Percentiles rank a stretch among this genome's conserved stretches.
phyloP scores from a whole-genome alignment of 1,284 basidiomycete genomes.

The Apiotrichum domesticum region DNA sequence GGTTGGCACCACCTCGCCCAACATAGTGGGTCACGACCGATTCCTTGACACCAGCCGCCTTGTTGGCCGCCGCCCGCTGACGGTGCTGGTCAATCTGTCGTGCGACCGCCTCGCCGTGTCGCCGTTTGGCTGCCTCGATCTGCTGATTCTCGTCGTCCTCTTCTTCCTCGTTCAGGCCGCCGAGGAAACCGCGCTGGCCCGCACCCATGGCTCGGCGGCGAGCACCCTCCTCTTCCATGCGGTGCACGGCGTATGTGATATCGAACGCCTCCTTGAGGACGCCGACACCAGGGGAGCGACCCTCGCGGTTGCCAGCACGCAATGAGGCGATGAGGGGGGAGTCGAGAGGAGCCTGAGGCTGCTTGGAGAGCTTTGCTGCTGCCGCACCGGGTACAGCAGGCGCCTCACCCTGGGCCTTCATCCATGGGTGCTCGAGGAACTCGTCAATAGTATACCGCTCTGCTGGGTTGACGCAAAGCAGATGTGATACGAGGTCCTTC shows the following conservation, averaged over 20 bases:
- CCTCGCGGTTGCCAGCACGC: conserved; percentile 65
- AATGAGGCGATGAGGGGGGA: conserved; percentile 81
- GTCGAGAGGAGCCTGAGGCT: conserved; percentile 62
- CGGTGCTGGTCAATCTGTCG: conserved; percentile 46
- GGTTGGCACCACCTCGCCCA: conserved; percentile 47
- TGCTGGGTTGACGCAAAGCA: conserved; percentile 91
- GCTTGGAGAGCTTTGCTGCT: conserved; percentile 46
- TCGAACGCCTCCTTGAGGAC: conserved; percentile 97
- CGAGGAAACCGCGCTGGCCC: conserved; percentile 72
- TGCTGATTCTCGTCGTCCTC: conserved; percentile 59
- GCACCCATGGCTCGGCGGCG: conserved; percentile 73
- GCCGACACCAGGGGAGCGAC: conserved; percentile 83
- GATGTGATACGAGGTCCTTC: conserved; percentile 90
- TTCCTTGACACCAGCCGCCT: conserved; percentile 46
- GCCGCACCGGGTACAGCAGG: conserved; percentile 30
- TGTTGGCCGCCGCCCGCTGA: conserved; percentile 43
- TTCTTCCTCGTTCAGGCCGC: conserved; percentile 88
- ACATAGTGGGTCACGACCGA: conserved; percentile 47
- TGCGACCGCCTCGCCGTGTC: conserved; percentile 50
- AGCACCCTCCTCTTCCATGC: conserved; percentile 97
- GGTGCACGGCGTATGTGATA: conserved; percentile 96
- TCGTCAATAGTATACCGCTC: conserved; percentile 97
- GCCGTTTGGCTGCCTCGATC: conserved; percentile 52
- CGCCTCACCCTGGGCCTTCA: conserved; percentile 27
- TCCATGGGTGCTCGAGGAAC: conserved; percentile 95